Conservation (phyloP, 2,329 filamentous ascomycete species). For the Cryoendolithus antarcticus region DNA sequence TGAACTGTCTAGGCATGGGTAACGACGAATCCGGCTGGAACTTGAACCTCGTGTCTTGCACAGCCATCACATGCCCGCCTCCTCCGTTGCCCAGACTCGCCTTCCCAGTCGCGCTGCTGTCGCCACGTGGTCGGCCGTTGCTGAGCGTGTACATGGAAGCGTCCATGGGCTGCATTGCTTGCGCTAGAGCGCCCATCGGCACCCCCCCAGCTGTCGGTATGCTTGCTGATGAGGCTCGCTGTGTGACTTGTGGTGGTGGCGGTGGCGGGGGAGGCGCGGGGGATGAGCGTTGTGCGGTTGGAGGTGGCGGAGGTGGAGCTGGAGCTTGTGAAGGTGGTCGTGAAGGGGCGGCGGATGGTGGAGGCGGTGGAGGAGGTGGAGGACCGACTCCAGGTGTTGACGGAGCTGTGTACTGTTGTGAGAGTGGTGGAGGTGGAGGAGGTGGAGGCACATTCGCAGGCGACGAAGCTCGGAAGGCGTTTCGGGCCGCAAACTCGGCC, state of each 20-base stretch:
- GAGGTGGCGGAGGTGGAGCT: constrained; percentile 14
- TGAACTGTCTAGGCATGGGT: constrained; percentile 74
- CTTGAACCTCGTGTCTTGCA: constrained; percentile 72
- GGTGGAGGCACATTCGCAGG: too few relatives aligned
- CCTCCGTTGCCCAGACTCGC: background rate
- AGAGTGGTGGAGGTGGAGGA: too few relatives aligned
- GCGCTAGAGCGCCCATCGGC: constrained; percentile 1
- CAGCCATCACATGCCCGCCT: constrained; percentile 29
- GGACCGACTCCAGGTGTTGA: constrained; percentile 23
- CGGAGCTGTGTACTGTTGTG: constrained; percentile 3
- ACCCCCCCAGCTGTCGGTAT: constrained; percentile 19
- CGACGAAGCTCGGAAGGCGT: too few relatives aligned
- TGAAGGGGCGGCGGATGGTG: constrained; percentile 13
- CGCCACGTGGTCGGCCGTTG: constrained; percentile 2
- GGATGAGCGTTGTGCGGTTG: constrained; percentile 25
- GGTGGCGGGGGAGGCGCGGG: constrained; percentile 6
- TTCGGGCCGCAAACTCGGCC: constrained; percentile 39
- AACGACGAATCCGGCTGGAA: constrained; percentile 74
- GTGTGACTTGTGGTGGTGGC: constrained; percentile 6
- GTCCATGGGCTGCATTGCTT: constrained; percentile 5
- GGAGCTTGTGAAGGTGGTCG: constrained; percentile 23
- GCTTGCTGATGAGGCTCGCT: constrained; percentile 5
- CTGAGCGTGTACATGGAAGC: constrained; percentile 5
- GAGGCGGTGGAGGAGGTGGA: constrained; percentile 28
- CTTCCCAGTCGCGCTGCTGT: background rate